Evolutionary conservation across 2,329 filamentous ascomycete genomes (phyloP).

Genomic region (Cyanodermella asteris): DNA sequence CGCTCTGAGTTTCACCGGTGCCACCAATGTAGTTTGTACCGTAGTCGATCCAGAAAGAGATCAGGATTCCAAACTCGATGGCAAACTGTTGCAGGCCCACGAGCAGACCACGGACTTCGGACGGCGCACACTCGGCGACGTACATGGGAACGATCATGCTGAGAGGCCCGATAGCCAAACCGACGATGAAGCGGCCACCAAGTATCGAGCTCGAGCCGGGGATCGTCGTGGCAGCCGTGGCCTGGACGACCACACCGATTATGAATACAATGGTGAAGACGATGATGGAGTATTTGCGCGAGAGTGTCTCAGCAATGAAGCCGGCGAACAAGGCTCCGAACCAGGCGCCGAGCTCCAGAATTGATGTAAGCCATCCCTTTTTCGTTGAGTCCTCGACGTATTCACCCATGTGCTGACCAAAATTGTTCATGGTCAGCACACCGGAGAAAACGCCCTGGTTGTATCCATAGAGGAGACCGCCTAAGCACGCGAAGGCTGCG

Average conservation of each 20-base stretch:
- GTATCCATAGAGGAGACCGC: conserved; percentile 18
- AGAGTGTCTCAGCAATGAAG: conserved; percentile 47
- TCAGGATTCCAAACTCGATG: conserved; percentile 38
- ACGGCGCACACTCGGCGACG: conserved; percentile 31
- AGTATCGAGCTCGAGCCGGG: conserved; percentile 39
- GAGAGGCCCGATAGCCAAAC: conserved; percentile 47
- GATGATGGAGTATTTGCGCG: conserved; percentile 47
- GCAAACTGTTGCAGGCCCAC: conserved; percentile 44
- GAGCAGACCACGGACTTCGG: conserved; percentile 44
- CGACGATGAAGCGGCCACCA: conserved; percentile 43
- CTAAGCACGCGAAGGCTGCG: conserved; percentile 39
- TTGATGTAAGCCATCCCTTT: conserved; percentile 23
- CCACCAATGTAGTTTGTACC: conserved; percentile 48
- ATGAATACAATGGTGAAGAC: conserved; percentile 46
- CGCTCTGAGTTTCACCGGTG: conserved; percentile 32
- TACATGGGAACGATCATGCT: conserved; percentile 42
- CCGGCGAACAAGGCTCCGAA: conserved; percentile 49
- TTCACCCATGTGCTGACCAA: conserved; percentile 9
- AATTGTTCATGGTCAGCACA: conserved; percentile 4
- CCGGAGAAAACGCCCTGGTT: conserved; percentile 9
- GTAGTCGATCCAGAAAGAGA: conserved; percentile 37
- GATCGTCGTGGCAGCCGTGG: conserved; percentile 29
- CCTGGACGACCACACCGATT: conserved; percentile 47
- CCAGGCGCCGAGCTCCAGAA: conserved; percentile 59
- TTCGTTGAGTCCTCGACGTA: conserved; percentile 9